Evolutionary conservation across 495 filamentous ascomycete genomes (phyloP).

Genomic region (Talaromyces ruber): DNA sequence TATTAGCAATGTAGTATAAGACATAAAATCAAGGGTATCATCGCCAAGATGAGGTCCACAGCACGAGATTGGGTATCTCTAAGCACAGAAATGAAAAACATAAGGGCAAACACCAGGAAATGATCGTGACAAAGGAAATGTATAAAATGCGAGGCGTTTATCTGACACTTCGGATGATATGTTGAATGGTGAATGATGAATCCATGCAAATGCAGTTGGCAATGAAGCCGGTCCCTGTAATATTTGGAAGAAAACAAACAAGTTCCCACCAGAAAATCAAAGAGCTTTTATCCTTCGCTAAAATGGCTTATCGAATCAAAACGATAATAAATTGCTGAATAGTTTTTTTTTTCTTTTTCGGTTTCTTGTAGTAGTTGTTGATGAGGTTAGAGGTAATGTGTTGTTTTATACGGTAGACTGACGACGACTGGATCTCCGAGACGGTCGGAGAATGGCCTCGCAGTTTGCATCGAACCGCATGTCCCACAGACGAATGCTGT

Average conservation of each 20-base stretch:
- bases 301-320: neutral
- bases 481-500: conserved; percentile 84
- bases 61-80: conserved; percentile 9
- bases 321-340: neutral
- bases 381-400: neutral
- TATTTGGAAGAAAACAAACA: neutral
- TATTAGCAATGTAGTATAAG: conserved; percentile 1
- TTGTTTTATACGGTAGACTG: conserved; percentile 2
- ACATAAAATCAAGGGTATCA: conserved; percentile 7
- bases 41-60: conserved; percentile 3
- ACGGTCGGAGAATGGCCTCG: conserved; percentile 72
- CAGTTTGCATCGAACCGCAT: conserved; percentile 95
- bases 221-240: conserved; percentile 4
- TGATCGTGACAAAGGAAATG: conserved; percentile 5
- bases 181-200: neutral
- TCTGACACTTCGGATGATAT: neutral
- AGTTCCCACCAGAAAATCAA: neutral
- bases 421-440: conserved; percentile 12
- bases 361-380: neutral
- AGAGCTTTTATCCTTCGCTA: neutral
- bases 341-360: neutral
- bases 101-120: conserved; percentile 4
- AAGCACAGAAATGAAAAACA: conserved; percentile 3
- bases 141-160: neutral
- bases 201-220: conserved; percentile 5